These are phyloP conservation scores for Termitomyces bulborhizus DNA, from an alignment of 768 basidiomycete species.

Conservation along the genomic window DNA sequence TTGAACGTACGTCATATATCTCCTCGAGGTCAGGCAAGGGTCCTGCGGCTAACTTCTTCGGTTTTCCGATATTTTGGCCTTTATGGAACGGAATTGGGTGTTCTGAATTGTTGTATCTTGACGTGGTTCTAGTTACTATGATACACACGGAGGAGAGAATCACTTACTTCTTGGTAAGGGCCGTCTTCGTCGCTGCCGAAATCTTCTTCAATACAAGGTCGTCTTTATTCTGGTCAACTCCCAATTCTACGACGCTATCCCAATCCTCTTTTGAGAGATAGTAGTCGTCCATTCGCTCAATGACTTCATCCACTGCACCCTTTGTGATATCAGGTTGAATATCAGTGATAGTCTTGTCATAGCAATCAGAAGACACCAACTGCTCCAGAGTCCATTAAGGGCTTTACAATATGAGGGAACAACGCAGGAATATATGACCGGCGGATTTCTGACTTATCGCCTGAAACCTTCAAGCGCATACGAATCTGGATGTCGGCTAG, in stretches of 20 bases:
- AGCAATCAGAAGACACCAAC: slow-evolving; percentile 41
- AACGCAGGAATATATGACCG: slow-evolving; percentile 90
- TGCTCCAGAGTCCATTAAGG: slow-evolving; percentile 65
- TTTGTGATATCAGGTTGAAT: slow-evolving; percentile 20
- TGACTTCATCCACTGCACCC: slow-evolving; percentile 78
- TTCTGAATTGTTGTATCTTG: slow-evolving; percentile 80
- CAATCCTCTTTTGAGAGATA: slow-evolving; percentile 92
- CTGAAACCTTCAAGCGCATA: slow-evolving; percentile 93
- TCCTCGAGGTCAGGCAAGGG: slow-evolving; percentile 90
- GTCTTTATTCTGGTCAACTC: slow-evolving; percentile 75
- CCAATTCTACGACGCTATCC: slow-evolving; percentile 93
- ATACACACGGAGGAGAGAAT: not conserved
- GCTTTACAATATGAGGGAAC: slow-evolving; percentile 72
- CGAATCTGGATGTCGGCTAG: slow-evolving; percentile 88
- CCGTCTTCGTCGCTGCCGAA: slow-evolving; percentile 68
- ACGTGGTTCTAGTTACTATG: not conserved
- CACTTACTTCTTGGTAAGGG: slow-evolving; percentile 79
- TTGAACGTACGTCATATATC: slow-evolving; percentile 64
- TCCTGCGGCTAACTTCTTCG: slow-evolving; percentile 74
- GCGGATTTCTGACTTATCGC: slow-evolving; percentile 84
- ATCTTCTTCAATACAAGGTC: slow-evolving; percentile 81
- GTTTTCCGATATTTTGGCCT: slow-evolving; percentile 73
- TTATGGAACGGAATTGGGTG: slow-evolving; percentile 97
- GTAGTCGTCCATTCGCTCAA: slow-evolving; percentile 90
- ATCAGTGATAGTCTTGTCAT: not conserved